Evolutionary conservation across 108 stramenopile genomes (phyloP), one percentile per base, ranked within the genome.

Genomic region (Asterionellopsis glacialis): DNA sequence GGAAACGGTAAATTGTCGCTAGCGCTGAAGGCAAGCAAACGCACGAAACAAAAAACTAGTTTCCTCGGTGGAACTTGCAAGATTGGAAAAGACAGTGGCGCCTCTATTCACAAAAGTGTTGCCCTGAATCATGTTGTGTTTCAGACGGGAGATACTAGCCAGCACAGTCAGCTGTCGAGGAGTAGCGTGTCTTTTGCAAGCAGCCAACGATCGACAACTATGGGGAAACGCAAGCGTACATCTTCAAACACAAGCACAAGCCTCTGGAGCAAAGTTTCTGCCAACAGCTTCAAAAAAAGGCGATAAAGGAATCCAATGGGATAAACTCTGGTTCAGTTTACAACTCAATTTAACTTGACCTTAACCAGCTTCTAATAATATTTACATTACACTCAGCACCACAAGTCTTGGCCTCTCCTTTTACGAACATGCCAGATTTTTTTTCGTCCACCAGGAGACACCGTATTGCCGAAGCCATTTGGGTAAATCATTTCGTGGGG

Each of bases 81-180:
- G 44, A 65, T 61, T 56, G 51, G 18, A 33, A 65, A 61, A 62
- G 60, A 51, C 48, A 66, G 39, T 51, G 64, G 23, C 48, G 62
- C 73, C 24, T 59, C 67, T 40, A 67, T 75, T 11, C 72, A 70
- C 49, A 90, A 82, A 64, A 79, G 77, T 22, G 69, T 90, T n/a
- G 61, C 83, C 18, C 64, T 90, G 23, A 80, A 72, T 45, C 79
- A 83, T 65, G 88, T 89, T n/a, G 64, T 86, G 10, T 89, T 89
- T 51, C 42, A 64, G n/a, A 7, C 33, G 7, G 33, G 33, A 2
- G 33, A 33, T 33, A 7, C 33, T 33, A 47, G 61, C 11, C 61
- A 73, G 42, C 61, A 64, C 19, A 69, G 65, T 58, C 72, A 79
- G 52, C 33, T 7, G 33, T 57, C 68, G 53, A 41, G 33, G 39